Percentiles rank a stretch among this genome's conserved stretches.
phyloP scores from a whole-genome alignment of 148 eudicot species.

The Chenopodium quinoa region DNA sequence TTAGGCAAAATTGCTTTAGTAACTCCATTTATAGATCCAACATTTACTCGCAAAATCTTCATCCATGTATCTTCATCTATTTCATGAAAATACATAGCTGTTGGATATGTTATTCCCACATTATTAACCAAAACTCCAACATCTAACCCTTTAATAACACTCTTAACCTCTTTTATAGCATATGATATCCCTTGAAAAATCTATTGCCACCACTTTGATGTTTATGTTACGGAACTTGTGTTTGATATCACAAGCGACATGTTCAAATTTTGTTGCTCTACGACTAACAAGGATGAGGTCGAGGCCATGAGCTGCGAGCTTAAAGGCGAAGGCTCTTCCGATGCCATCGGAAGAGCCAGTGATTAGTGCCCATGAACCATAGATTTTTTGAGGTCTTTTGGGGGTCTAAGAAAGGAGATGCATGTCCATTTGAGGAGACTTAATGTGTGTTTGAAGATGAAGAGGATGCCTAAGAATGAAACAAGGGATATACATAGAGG shows the following conservation, averaged over 20 bases:
- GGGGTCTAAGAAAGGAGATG: conserved; percentile 41
- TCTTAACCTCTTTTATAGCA: conserved; percentile 21
- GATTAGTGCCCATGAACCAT: conserved; percentile 73
- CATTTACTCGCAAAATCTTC: conserved; percentile 59
- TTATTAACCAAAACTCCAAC: conserved; percentile 72
- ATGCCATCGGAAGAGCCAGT: conserved; percentile 87
- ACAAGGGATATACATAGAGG: conserved; percentile 31
- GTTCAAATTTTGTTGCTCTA: conserved; percentile 31
- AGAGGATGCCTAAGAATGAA: conserved; percentile 42
- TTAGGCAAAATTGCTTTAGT: conserved; percentile 51
- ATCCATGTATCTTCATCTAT: conserved; percentile 51
- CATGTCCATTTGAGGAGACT: conserved; percentile 43
- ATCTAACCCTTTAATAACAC: conserved; percentile 48
- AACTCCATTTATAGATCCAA: conserved; percentile 50
- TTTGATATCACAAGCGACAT: conserved; percentile 37
- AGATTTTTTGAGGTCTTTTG: conserved; percentile 45
- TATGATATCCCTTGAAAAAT: conserved; percentile 34
- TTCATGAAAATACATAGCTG: conserved; percentile 64
- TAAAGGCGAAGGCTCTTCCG: conserved; percentile 66
- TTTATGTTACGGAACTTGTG: conserved; percentile 21
- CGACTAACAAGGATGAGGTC: conserved; percentile 55
- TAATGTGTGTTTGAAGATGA: conserved; percentile 26
- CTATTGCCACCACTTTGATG: conserved; percentile 37
- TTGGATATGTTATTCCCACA: conserved; percentile 61
- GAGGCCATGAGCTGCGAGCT: conserved; percentile 52